phyloP scores from a whole-genome alignment of 2,329 filamentous ascomycete genomes.

The Sporothrix dimorphospora region DNA sequence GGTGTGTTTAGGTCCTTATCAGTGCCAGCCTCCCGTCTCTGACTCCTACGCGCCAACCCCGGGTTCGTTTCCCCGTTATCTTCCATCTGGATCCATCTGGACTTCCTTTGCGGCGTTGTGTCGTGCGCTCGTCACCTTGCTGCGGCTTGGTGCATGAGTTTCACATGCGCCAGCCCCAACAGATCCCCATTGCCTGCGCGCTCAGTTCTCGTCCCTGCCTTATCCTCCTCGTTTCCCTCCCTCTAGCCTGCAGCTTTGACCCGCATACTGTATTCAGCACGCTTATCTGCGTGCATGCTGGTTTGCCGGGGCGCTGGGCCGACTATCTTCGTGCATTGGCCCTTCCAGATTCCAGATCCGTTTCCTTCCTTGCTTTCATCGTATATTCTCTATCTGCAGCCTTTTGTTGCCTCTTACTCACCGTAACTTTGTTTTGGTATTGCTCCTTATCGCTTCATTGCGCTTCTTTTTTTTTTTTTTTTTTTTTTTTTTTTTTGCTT shows the following conservation, averaged over 20 bases:
- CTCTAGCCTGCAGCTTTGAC: not conserved
- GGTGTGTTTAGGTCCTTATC: not conserved
- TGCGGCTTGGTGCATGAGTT: slow-evolving; percentile 10
- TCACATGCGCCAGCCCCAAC: slow-evolving; percentile 19
- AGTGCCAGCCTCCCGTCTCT: not conserved
- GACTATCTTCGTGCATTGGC: not conserved
- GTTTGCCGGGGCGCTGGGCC: not conserved
- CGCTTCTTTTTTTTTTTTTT: not conserved
- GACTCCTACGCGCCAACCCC: not conserved
- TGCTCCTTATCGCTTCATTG: slow-evolving; percentile 5
- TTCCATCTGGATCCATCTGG: slow-evolving; percentile 19
- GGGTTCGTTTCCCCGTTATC: slow-evolving; percentile 18
- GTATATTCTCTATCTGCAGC: not conserved
- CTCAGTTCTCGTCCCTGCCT: not conserved
- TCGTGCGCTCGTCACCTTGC: slow-evolving; percentile 3
- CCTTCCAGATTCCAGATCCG: slow-evolving; percentile 15
- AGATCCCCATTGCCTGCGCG: not conserved
- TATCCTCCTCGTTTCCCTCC: not conserved
- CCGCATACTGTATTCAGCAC: not conserved
- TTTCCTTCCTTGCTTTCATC: not conserved
- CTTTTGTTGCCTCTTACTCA: not conserved
- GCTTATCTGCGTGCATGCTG: slow-evolving; percentile 21
- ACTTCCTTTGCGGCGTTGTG: not conserved
- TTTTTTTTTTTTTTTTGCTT: not conserved
- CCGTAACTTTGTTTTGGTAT: slow-evolving; percentile 16